Evolutionary conservation across 495 filamentous ascomycete species (phyloP).

Genomic region (Xylaria longipes): DNA sequence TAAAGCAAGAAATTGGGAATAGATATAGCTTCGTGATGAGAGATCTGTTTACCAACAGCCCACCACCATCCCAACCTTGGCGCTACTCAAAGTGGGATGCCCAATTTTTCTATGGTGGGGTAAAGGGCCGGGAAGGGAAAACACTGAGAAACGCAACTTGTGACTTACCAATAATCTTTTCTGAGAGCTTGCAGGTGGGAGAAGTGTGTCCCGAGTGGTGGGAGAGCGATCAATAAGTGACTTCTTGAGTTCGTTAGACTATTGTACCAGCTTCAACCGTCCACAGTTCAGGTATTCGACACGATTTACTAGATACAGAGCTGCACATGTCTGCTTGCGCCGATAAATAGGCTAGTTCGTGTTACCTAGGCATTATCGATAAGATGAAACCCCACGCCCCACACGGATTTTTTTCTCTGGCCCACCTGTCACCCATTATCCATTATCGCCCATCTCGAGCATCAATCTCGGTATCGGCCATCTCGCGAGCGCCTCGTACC

Average conservation of each 20-base stretch:
- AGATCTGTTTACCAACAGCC: not conserved
- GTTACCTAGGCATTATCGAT: too few species aligned
- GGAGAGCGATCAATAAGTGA: not conserved
- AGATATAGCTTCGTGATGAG: not conserved
- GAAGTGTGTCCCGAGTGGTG: not conserved
- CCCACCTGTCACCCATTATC: slow-evolving; percentile 10
- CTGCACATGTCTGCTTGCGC: not conserved
- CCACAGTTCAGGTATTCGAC: not conserved
- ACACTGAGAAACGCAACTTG: not conserved
- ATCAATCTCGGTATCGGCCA: slow-evolving; percentile 13
- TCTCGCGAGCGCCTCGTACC: slow-evolving; percentile 11
- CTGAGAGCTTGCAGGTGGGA: not conserved
- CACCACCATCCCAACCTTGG: slow-evolving; percentile 1
- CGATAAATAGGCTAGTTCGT: too few species aligned
- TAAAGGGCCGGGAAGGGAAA: not conserved
- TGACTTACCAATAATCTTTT: slow-evolving; percentile 12
- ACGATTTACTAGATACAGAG: not conserved
- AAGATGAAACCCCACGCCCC: slow-evolving; percentile 42
- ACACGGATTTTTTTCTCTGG: slow-evolving; percentile 31
- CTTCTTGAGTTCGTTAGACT: not conserved
- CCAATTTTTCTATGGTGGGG: slow-evolving; percentile 21
- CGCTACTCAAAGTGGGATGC: slow-evolving; percentile 19
- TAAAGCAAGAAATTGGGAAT: not conserved
- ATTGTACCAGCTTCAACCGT: not conserved
- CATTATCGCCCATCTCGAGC: slow-evolving; percentile 5